A percentile compares a stretch with the other conserved stretches of the same genome.
Evolutionary conservation across 768 basidiomycete species (phyloP).

Genomic region (Lepiota subincarnata): DNA sequence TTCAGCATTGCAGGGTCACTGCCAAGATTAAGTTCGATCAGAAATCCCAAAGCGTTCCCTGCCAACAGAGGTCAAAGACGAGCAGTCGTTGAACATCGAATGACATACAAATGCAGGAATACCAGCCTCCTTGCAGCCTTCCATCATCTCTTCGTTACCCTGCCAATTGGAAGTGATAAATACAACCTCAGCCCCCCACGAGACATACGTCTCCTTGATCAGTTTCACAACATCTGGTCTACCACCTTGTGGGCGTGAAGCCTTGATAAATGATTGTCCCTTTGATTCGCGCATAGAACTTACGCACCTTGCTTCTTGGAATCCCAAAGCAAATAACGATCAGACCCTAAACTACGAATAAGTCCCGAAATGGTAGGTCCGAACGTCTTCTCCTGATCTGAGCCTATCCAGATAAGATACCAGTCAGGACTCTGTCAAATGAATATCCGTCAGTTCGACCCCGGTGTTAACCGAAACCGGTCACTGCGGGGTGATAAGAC

Average conservation of each 20-base stretch:
- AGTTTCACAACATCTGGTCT: conserved; percentile 79
- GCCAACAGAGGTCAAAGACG: neutral
- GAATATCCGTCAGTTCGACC: neutral
- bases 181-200: conserved; percentile 80
- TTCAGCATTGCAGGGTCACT: neutral
- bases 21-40: conserved; percentile 18
- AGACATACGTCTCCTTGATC: conserved; percentile 64
- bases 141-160: conserved; percentile 80
- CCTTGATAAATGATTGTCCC: neutral
- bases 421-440: conserved; percentile 41
- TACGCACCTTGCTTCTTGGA: conserved; percentile 57
- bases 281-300: neutral
- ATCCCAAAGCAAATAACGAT: conserved; percentile 76
- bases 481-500: neutral
- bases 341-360: conserved; percentile 62
- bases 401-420: conserved; percentile 83
- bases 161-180: conserved; percentile 80
- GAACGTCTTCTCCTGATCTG: conserved; percentile 83
- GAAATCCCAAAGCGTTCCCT: conserved; percentile 77
- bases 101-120: conserved; percentile 60
- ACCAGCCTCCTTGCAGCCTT: conserved; percentile 68
- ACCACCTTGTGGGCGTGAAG: conserved; percentile 36
- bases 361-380: conserved; percentile 74
- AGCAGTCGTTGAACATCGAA: neutral
- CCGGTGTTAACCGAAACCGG: neutral